These are phyloP conservation scores for Arctium lappa DNA, from an alignment of 129 eudicot species.

Conservation along the genomic window DNA sequence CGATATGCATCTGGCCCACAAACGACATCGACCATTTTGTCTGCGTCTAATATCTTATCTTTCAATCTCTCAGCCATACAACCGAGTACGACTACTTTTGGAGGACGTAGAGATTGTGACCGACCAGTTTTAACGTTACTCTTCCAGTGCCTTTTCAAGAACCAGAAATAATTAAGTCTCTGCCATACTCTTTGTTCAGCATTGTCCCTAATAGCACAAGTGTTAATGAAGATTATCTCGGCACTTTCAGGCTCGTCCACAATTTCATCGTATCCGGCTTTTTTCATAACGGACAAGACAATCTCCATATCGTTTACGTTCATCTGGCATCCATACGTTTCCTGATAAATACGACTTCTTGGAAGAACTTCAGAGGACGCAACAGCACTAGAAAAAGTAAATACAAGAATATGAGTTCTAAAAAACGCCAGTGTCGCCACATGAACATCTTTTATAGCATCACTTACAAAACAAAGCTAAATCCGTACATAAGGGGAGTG, in stretches of 20 bases:
- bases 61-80: constrained; percentile 99
- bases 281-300: constrained; percentile 92
- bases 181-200: constrained; percentile 99
- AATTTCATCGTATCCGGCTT: constrained; percentile 79
- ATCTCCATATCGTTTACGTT: constrained; percentile 98
- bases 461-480: neutral
- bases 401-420: constrained; percentile 5
- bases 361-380: constrained; percentile 52
- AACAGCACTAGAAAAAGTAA: constrained; percentile 36
- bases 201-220: constrained; percentile 96
- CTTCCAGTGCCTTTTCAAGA: constrained; percentile 91
- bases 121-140: constrained; percentile 82
- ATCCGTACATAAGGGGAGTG: neutral
- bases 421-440: neutral
- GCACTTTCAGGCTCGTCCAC: constrained; percentile 88
- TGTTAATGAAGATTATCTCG: constrained; percentile 87
- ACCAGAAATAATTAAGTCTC: constrained; percentile 95
- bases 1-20: constrained; percentile 99
- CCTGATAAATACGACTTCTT: constrained; percentile 91
- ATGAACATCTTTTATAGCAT: neutral
- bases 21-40: constrained; percentile 98
- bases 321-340: constrained; percentile 99
- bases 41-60: constrained; percentile 94
- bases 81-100: constrained; percentile 97
- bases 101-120: constrained; percentile 73